Evolutionary conservation across 1,284 basidiomycete species (phyloP).

Genomic region (Neolentinus lepideus): DNA sequence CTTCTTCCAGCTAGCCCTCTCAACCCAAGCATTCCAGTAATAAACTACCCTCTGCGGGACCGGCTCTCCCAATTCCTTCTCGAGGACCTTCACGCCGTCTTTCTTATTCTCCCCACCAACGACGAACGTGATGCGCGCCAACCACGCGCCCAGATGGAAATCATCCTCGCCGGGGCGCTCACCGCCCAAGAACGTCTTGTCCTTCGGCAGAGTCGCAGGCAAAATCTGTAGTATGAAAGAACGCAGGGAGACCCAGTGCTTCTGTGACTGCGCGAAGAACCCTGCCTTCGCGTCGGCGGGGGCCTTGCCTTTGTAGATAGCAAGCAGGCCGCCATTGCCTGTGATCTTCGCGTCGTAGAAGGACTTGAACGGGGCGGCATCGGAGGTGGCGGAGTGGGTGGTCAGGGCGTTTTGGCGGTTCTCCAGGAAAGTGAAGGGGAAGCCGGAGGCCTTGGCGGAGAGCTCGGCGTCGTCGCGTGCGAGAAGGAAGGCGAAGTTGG

Average conservation of each 20-base stretch:
- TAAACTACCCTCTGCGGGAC: slow-evolving; percentile 31
- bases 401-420: slow-evolving; percentile 41
- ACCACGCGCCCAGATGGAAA: slow-evolving; percentile 47
- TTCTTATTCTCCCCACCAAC: slow-evolving; percentile 23
- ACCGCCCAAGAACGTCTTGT: slow-evolving; percentile 41
- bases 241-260: slow-evolving; percentile 32
- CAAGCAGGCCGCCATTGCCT: slow-evolving; percentile 38
- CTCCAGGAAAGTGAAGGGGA: slow-evolving; percentile 31
- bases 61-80: slow-evolving; percentile 31
- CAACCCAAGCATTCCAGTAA: slow-evolving; percentile 44
- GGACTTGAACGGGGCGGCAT: slow-evolving; percentile 36
- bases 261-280: slow-evolving; percentile 33
- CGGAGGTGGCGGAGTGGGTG: slow-evolving; percentile 30
- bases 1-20: slow-evolving; percentile 49
- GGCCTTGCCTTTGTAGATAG: slow-evolving; percentile 33
- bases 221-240: slow-evolving; percentile 34
- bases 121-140: slow-evolving; percentile 35
- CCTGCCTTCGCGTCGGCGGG: slow-evolving; percentile 26
- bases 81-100: slow-evolving; percentile 29
- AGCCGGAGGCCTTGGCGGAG: slow-evolving; percentile 31
- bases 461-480: slow-evolving; percentile 47
- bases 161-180: slow-evolving; percentile 43
- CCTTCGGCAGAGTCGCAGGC: slow-evolving; percentile 25
- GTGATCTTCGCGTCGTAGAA: slow-evolving; percentile 47
- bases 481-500: slow-evolving; percentile 46